These are phyloP conservation scores for Neoscytalidium dimidiatum DNA, from an alignment of 2,329 filamentous ascomycete genomes.

Conservation along the genomic window DNA sequence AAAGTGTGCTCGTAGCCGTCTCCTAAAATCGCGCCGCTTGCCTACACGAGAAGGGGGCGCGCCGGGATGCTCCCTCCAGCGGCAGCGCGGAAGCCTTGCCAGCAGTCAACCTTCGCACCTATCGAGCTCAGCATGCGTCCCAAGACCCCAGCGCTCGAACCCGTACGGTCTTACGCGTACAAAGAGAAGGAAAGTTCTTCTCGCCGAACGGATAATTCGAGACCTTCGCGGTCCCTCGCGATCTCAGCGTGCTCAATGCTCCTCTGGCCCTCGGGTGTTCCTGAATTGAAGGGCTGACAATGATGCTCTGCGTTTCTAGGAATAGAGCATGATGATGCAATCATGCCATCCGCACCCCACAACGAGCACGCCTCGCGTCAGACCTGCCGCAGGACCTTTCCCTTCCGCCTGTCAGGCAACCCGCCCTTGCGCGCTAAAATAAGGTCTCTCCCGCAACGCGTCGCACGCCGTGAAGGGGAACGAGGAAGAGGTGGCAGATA, in stretches of 20 bases:
- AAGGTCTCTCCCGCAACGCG: constrained; percentile 5
- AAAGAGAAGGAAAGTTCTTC: background rate
- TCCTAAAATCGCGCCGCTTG: constrained; percentile 9
- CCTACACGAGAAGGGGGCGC: background rate
- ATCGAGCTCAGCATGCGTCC: background rate
- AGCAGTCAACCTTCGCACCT: constrained; percentile 1
- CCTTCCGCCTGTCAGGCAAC: background rate
- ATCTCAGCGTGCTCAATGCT: constrained; percentile 7
- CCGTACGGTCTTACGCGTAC: constrained; percentile 5
- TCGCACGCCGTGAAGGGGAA: background rate
- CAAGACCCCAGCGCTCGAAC: background rate
- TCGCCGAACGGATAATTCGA: background rate
- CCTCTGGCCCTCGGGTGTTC: background rate
- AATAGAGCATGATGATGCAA: constrained; percentile 10
- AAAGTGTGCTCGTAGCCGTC: background rate
- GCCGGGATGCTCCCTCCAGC: constrained; percentile 12
- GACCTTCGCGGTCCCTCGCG: background rate
- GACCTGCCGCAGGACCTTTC: background rate
- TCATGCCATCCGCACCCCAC: background rate
- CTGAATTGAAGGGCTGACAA: constrained; percentile 5
- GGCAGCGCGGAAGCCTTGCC: background rate
- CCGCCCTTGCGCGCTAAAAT: background rate
- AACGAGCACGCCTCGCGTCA: background rate
- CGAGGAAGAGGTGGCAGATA: background rate
- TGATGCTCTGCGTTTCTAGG: constrained; percentile 3